These are phyloP conservation scores for Eimeria brunetti DNA, from an alignment of 169 alveolate species.

Conservation along the genomic window DNA sequence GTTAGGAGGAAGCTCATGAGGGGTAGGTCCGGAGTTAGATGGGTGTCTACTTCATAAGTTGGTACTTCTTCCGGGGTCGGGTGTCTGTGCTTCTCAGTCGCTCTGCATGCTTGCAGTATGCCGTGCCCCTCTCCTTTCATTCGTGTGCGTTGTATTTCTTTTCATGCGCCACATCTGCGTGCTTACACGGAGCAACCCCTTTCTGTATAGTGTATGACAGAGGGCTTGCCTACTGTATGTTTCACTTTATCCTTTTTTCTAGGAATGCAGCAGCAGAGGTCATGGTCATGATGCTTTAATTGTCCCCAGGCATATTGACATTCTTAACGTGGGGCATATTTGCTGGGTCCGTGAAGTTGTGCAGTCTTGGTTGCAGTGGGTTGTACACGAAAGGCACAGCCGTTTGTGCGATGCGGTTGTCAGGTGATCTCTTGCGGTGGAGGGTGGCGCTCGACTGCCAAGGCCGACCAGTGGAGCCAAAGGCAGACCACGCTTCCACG, in stretches of 20 bases:
- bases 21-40: not conserved
- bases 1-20: slow-evolving; percentile 66
- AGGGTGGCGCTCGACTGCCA: slow-evolving; percentile 52
- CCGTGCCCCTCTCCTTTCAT: not conserved
- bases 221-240: not conserved
- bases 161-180: not conserved
- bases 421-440: slow-evolving; percentile 71
- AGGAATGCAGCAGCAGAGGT: not conserved
- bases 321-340: not conserved
- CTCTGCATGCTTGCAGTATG: not conserved
- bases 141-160: not conserved
- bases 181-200: not conserved
- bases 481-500: slow-evolving; percentile 2
- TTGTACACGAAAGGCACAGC: not conserved
- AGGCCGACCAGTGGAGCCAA: slow-evolving; percentile 59
- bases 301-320: not conserved
- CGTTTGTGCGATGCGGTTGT: not conserved
- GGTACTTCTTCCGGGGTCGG: not conserved
- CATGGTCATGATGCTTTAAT: too few relatives aligned
- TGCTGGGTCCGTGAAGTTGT: not conserved
- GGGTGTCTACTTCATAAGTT: not conserved
- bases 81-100: not conserved
- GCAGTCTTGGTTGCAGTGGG: not conserved
- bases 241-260: not conserved
- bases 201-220: not conserved